A percentile compares a stretch with the other conserved stretches of the same genome.
These are phyloP conservation scores for Groenewaldozyma salmanticensis DNA, from an alignment of 805 yeast genomes.

Conservation along the genomic window DNA sequence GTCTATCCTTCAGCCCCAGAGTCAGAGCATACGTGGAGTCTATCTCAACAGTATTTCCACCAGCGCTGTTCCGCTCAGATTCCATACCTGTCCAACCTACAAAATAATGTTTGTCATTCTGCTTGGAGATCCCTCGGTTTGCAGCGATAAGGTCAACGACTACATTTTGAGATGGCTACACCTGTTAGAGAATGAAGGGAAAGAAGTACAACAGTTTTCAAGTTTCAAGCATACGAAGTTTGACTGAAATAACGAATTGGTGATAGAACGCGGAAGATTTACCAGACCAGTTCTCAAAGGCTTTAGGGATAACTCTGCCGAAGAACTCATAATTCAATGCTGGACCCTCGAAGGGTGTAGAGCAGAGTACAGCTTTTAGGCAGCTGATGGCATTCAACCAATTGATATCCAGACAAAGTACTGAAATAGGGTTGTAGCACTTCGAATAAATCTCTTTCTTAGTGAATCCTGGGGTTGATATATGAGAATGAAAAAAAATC, in stretches of 20 bases:
- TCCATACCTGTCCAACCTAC: slow-evolving; percentile 65
- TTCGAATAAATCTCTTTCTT: too few species aligned
- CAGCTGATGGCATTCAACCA: too few species aligned
- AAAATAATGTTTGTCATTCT: slow-evolving; percentile 24
- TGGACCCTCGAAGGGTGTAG: too few species aligned
- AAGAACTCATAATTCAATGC: too few species aligned
- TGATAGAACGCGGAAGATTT: slow-evolving; percentile 42
- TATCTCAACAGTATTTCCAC: slow-evolving; percentile 37
- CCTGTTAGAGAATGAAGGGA: not conserved
- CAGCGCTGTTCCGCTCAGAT: slow-evolving; percentile 13
- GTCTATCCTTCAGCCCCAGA: slow-evolving; percentile 37
- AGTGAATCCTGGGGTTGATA: too few species aligned
- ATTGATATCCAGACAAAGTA: too few species aligned
- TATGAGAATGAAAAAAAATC: too few species aligned
- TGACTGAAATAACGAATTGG: slow-evolving; percentile 39
- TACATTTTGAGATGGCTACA: slow-evolving; percentile 42
- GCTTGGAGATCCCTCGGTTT: slow-evolving; percentile 18
- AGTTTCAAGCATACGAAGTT: slow-evolving; percentile 33
- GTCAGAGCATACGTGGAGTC: slow-evolving; percentile 58
- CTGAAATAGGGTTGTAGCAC: too few species aligned
- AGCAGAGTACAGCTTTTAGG: too few species aligned
- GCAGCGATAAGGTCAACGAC: slow-evolving; percentile 38
- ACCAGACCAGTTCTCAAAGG: slow-evolving; percentile 41
- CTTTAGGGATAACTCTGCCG: too few species aligned
- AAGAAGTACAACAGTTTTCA: slow-evolving; percentile 28